phyloP scores from a whole-genome alignment of 1,284 basidiomycete species.

The Ustilago xerochloae region DNA sequence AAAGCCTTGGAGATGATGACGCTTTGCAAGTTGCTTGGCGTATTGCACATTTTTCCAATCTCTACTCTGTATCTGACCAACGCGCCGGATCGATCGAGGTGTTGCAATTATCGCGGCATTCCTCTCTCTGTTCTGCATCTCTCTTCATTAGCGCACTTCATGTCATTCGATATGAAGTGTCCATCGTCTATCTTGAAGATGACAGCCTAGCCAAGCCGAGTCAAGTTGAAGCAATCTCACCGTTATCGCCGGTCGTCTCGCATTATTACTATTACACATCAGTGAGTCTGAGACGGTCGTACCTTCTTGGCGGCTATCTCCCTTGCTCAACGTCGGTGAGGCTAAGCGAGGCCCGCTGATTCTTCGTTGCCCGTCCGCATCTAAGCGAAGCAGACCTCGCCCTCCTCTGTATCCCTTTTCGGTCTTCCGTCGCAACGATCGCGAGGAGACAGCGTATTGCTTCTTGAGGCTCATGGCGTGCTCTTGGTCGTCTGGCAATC shows the following conservation, averaged over 20 bases:
- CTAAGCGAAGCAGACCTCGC: no score
- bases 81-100: constrained; percentile 1
- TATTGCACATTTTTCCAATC: not conserved
- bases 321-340: no score
- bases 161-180: no score
- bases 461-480: not conserved
- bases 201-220: not conserved
- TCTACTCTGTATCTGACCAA: no score
- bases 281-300: no score
- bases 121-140: not conserved
- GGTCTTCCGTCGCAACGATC: not conserved
- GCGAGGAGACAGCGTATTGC: not conserved
- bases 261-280: no score
- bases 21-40: not conserved
- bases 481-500: not conserved
- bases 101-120: not conserved
- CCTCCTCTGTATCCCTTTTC: not conserved
- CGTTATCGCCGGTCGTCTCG: no score
- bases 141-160: not conserved
- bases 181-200: not conserved
- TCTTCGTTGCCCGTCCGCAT: no score
- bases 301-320: no score
- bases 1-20: no score
- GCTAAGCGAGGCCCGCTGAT: no score
- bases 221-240: no score